Conservation (phyloP, 1,139 yeast genomes). For the Zhuliangozyma blackwelliae region DNA sequence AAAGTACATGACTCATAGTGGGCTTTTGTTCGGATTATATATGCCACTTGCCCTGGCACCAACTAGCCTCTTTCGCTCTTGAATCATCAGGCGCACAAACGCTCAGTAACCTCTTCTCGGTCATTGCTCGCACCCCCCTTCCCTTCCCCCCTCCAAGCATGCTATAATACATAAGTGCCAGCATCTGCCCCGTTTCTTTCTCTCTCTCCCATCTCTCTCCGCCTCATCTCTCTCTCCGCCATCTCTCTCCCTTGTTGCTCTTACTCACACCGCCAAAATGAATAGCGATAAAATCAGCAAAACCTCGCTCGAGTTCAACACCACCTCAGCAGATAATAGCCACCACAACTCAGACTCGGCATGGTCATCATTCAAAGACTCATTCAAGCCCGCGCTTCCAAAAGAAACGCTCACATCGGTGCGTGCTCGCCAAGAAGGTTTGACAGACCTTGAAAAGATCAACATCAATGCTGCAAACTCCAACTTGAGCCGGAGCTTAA, state of each 20-base stretch:
- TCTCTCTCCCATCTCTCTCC: neutral
- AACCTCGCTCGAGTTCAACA: conserved; percentile 1
- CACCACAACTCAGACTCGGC: conserved; percentile 1
- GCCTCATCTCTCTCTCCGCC: neutral
- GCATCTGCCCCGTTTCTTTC: no score
- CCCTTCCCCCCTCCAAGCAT: no score
- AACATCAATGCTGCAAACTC: conserved; percentile 36
- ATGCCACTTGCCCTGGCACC: no score
- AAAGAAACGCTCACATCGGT: conserved; percentile 16
- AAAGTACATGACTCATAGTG: no score
- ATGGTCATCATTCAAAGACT: conserved; percentile 28
- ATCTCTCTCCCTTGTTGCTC: no score
- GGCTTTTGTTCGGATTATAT: no score
- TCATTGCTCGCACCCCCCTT: no score
- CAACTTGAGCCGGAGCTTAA: conserved; percentile 31
- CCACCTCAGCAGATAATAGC: conserved; percentile 1
- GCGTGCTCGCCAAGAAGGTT: conserved; percentile 13
- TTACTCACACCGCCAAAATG: neutral
- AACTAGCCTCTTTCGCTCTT: no score
- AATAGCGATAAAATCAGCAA: conserved; percentile 4
- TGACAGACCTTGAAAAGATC: conserved; percentile 34
- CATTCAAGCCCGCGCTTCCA: conserved; percentile 32
- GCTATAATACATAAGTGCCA: no score
- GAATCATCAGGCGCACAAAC: no score
- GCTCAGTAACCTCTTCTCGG: no score